phyloP scores from a whole-genome alignment of 768 basidiomycete genomes.

The Macrolepiota fuliginosa region DNA sequence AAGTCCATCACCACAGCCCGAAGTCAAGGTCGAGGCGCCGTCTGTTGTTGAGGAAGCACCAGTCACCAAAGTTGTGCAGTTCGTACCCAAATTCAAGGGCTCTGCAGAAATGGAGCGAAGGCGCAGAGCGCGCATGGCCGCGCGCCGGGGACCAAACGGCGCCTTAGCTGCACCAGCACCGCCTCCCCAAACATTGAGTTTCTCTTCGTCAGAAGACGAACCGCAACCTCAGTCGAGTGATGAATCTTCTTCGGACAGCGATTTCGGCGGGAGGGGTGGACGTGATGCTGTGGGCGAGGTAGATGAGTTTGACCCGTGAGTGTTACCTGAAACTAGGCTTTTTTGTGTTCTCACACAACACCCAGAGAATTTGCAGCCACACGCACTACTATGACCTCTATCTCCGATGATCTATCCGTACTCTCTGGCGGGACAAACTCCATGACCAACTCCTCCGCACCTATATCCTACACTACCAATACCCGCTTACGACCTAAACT shows the following conservation, averaged over 20 bases:
- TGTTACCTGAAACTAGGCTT: constrained; percentile 7
- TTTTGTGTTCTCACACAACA: neutral
- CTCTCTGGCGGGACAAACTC: constrained; percentile 54
- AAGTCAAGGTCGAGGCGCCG: constrained; percentile 39
- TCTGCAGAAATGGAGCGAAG: constrained; percentile 86
- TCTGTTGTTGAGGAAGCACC: constrained; percentile 41
- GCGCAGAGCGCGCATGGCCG: constrained; percentile 62
- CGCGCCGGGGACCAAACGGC: constrained; percentile 46
- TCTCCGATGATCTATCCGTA: constrained; percentile 61
- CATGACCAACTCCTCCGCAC: constrained; percentile 51
- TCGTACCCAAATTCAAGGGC: constrained; percentile 77
- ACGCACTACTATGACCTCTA: constrained; percentile 48
- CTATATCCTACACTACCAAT: constrained; percentile 43
- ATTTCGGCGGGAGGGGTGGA: constrained; percentile 47
- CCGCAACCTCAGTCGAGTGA: constrained; percentile 46
- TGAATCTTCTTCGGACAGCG: constrained; percentile 40
- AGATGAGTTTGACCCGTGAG: constrained; percentile 82
- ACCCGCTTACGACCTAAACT: constrained; percentile 45
- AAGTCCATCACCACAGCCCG: constrained; percentile 26
- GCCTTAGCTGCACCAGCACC: constrained; percentile 29
- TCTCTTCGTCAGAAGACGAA: constrained; percentile 55
- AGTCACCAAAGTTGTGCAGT: constrained; percentile 52
- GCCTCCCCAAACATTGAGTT: constrained; percentile 29
- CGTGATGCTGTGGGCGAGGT: constrained; percentile 55
- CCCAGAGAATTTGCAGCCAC: constrained; percentile 68